Conservation (phyloP, 257 asterid species). For the Nemophila menziesii region DNA sequence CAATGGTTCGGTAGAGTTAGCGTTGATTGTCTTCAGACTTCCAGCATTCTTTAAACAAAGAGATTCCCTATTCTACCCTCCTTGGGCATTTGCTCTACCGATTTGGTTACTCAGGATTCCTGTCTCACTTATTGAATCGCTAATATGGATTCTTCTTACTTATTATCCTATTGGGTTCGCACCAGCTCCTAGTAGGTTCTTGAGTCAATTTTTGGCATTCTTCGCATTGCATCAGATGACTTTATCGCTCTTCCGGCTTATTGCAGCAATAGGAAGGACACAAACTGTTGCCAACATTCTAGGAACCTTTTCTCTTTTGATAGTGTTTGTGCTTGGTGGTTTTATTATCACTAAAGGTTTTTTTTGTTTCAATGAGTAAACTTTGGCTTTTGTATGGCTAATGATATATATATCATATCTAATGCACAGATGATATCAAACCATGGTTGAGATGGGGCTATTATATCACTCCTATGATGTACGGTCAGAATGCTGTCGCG, state of each 20-base stretch:
- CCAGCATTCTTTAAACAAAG: constrained; percentile 45
- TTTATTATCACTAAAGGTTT: constrained; percentile 41
- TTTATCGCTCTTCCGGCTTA: constrained; percentile 30
- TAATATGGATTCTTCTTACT: constrained; percentile 23
- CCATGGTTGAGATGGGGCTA: constrained; percentile 89
- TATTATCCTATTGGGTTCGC: constrained; percentile 42
- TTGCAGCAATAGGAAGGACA: constrained; percentile 40
- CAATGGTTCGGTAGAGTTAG: constrained; percentile 37
- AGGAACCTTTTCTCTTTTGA: constrained; percentile 31
- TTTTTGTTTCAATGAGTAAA: too few relatives aligned
- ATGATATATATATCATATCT: not conserved
- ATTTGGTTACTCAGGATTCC: constrained; percentile 34
- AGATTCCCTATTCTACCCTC: constrained; percentile 32
- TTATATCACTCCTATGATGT: constrained; percentile 76
- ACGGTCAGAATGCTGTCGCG: constrained; percentile 78
- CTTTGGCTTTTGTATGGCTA: too few relatives aligned
- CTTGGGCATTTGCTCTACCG: constrained; percentile 45
- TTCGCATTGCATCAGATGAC: constrained; percentile 35
- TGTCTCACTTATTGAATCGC: constrained; percentile 8
- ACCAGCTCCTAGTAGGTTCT: constrained; percentile 28
- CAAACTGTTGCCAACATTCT: constrained; percentile 29
- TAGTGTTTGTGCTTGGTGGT: constrained; percentile 34
- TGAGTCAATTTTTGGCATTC: constrained; percentile 34
- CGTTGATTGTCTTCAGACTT: constrained; percentile 26
- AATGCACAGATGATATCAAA: constrained; percentile 57